Conservation (phyloP, 164 flowering plant species). For the Taxillus chinensis region DNA sequence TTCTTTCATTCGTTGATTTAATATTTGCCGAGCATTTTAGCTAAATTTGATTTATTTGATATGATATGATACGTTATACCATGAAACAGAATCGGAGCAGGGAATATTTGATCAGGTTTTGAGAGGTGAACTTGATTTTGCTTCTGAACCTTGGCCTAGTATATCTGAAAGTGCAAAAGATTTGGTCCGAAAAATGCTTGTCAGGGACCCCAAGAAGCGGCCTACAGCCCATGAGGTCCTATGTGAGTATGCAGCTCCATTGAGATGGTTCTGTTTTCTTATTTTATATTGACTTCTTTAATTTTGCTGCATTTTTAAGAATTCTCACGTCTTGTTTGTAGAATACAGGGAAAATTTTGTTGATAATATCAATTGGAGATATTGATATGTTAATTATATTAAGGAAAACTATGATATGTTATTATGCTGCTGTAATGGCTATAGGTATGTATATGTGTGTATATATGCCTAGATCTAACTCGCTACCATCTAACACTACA, state of each 20-base stretch:
- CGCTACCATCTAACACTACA: too few species aligned
- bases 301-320: too few species aligned
- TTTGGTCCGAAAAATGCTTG: constrained; percentile 62
- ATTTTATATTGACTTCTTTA: too few species aligned
- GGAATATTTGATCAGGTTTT: constrained; percentile 79
- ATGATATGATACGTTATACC: neutral
- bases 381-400: too few species aligned
- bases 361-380: too few species aligned
- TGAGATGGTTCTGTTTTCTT: too few species aligned
- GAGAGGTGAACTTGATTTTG: constrained; percentile 67
- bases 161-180: constrained; percentile 71
- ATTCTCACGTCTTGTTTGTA: too few species aligned
- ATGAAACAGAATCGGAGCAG: constrained; percentile 58
- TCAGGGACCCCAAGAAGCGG: constrained; percentile 60
- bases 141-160: constrained; percentile 79
- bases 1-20: neutral
- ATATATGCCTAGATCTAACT: too few species aligned
- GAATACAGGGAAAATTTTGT: too few species aligned
- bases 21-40: neutral
- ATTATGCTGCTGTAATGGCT: too few species aligned
- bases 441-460: too few species aligned
- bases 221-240: constrained; percentile 73
- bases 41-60: constrained; percentile 4
- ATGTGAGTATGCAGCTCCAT: constrained; percentile 30
- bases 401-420: too few species aligned